Percentiles rank a stretch among this genome's conserved stretches.
These are phyloP conservation scores for Ammopiptanthus mongolicus DNA, from an alignment of 306 rosid genomes.

Conservation along the genomic window DNA sequence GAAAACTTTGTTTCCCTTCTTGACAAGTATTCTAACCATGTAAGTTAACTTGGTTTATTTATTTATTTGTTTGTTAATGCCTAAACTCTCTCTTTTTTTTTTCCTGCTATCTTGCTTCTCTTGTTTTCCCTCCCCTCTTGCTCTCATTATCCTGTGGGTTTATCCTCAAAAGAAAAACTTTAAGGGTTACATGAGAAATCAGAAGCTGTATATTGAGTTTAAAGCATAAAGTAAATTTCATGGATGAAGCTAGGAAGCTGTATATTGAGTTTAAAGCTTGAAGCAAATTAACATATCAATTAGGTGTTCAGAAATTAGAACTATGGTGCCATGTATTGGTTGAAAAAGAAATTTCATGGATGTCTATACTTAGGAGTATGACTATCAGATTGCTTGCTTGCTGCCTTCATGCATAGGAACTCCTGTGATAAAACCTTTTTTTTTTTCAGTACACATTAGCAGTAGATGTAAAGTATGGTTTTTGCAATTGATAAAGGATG, in stretches of 20 bases:
- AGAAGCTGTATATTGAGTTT: background rate
- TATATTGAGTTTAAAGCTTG: background rate
- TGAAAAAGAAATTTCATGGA: background rate
- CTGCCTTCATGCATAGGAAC: background rate
- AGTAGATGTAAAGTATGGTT: background rate
- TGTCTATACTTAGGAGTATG: background rate
- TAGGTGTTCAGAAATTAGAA: background rate
- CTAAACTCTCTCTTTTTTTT: background rate
- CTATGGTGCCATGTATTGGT: background rate
- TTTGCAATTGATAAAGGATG: conserved; percentile 13
- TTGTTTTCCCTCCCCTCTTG: background rate
- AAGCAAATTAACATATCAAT: background rate
- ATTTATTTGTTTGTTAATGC: background rate
- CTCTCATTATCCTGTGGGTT: background rate
- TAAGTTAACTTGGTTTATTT: conserved; percentile 37
- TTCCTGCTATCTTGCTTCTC: background rate
- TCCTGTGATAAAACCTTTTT: background rate
- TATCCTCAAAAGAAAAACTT: conserved; percentile 17
- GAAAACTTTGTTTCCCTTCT: conserved; percentile 76
- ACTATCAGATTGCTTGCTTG: background rate
- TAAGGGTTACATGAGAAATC: background rate
- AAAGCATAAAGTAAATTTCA: background rate
- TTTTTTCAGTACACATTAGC: background rate
- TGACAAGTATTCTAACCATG: conserved; percentile 68
- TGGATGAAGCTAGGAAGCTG: background rate